Evolutionary conservation across 1,284 basidiomycete genomes (phyloP).

Genomic region (Cryptococcus sp.): DNA sequence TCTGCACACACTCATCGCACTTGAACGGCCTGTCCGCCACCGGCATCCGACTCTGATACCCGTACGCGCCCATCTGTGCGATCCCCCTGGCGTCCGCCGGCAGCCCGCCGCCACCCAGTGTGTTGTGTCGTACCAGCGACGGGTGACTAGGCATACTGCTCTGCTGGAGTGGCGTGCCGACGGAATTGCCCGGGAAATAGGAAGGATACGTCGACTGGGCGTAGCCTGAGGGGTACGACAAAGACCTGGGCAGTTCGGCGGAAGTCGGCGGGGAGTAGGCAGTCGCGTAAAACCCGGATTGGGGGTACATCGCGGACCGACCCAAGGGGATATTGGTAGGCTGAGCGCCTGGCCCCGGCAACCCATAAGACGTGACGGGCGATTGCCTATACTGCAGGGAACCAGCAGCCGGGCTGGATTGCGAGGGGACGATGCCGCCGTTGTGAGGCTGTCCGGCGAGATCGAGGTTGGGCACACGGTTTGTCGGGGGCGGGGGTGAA

Average conservation of each 20-base stretch:
- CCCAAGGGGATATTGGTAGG: slow-evolving; percentile 13
- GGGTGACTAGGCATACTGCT: slow-evolving; percentile 12
- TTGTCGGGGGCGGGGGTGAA: slow-evolving; percentile 10
- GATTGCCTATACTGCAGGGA: slow-evolving; percentile 6
- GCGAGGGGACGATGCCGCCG: slow-evolving; percentile 9
- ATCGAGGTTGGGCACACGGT: slow-evolving; percentile 10
- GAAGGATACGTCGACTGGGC: slow-evolving; percentile 19
- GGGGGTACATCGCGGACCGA: slow-evolving; percentile 3
- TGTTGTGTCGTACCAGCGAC: slow-evolving; percentile 30
- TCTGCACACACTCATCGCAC: slow-evolving; percentile 51
- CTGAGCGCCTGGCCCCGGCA: not conserved
- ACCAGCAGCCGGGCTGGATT: slow-evolving; percentile 15
- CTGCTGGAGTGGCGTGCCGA: slow-evolving; percentile 16
- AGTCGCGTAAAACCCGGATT: slow-evolving; percentile 17
- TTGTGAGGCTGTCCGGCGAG: not conserved
- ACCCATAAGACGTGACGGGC: not conserved
- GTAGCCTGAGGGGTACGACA: slow-evolving; percentile 40
- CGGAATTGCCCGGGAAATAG: slow-evolving; percentile 18
- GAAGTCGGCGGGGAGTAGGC: slow-evolving; percentile 21
- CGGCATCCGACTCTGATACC: slow-evolving; percentile 26
- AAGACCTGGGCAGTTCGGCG: slow-evolving; percentile 44
- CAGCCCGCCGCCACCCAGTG: slow-evolving; percentile 20
- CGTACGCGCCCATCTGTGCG: slow-evolving; percentile 7
- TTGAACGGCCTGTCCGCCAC: slow-evolving; percentile 49
- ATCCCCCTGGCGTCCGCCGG: slow-evolving; percentile 19